Evolutionary conservation across 176 grass and related monocot species (phyloP), one percentile per base, ranked within the genome.

Genomic region (Paspalum vaginatum): DNA sequence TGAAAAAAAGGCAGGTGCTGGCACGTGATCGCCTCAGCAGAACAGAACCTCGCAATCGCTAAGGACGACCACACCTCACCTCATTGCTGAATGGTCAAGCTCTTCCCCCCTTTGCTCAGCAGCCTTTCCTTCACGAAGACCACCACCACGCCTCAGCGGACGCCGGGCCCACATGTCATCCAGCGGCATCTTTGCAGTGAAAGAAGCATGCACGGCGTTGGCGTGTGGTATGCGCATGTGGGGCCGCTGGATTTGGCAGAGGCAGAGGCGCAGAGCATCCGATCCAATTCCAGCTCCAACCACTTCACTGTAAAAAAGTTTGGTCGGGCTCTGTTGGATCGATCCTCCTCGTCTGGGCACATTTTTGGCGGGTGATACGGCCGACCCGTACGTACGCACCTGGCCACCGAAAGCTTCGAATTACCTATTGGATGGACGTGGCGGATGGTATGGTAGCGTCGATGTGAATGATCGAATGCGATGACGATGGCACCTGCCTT

Each of bases 261-360:
- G 67, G 37, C 24, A 24, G 5, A 11, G 58, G 2, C 11, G 2
- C 11, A 52, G 57, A 58, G 58, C 22, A 64, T 65, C 26, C 68
- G 75, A 79, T 84, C 75, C 86, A 83, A 79, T 56, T 88, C 86
- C 86, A 83, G 74, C 48, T 84, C 86, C 75, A 79, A 79, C 81
- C 1, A 84, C 74, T 67, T 60, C 9, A 52, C 44, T 54, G 5
- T n/a, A n/a, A 25, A 88, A 65, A 61, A 41, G 22, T 22, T 85
- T 85, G 72, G 78, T 22, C 49, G 27, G 41, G 72, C 83, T 56
- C 65, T 32, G 81, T 84, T 88, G 78, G 75, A 50, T 72, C 51
- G 82, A 80, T 81, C 74, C 81, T 12, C 86, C 63, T 89, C 48
- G 62, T 85, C 47, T 2, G 77, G 77, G 24, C 71, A 47, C 57